These are phyloP conservation scores for Nevesoporus exiguus DNA, from an alignment of 768 basidiomycete species.

Conservation along the genomic window DNA sequence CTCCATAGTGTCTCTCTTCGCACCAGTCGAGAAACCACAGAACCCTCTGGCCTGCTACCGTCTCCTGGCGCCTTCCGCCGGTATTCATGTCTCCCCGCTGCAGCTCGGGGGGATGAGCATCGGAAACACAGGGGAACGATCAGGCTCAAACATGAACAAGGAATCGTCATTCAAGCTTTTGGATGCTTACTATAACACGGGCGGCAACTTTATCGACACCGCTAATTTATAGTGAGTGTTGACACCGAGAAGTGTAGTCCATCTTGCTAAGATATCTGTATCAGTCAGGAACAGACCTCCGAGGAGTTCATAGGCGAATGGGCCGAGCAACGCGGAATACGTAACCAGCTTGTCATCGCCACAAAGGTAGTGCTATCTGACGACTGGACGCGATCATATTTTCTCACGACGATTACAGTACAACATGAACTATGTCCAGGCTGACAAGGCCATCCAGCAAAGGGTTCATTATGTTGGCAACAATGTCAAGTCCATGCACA, in stretches of 20 bases:
- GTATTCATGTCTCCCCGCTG: slow-evolving; percentile 43
- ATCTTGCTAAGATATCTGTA: background rate
- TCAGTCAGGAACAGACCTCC: slow-evolving; percentile 50
- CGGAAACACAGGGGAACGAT: background rate
- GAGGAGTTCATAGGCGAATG: slow-evolving; percentile 51
- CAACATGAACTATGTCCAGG: slow-evolving; percentile 12
- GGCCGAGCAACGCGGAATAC: slow-evolving; percentile 40
- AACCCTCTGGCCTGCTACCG: too few relatives aligned
- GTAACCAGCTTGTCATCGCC: slow-evolving; percentile 45
- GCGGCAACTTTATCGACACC: background rate
- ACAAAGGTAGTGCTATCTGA: slow-evolving; percentile 34
- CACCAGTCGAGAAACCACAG: slow-evolving; percentile 17
- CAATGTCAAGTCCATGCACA: too few relatives aligned
- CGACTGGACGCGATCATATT: background rate
- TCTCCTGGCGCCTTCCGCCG: slow-evolving; percentile 35
- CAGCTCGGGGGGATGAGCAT: slow-evolving; percentile 27
- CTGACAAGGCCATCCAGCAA: slow-evolving; percentile 13
- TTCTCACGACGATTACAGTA: slow-evolving; percentile 7
- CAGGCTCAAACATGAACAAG: background rate
- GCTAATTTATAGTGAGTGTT: background rate
- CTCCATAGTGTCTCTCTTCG: slow-evolving; percentile 1
- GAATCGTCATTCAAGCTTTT: background rate
- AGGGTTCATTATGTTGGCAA: slow-evolving; percentile 27
- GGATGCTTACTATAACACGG: background rate
- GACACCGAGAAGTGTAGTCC: background rate